A percentile compares a stretch with the other conserved stretches of the same genome.
phyloP scores from a whole-genome alignment of 2,329 filamentous ascomycete species.

The Xylaria sp. region DNA sequence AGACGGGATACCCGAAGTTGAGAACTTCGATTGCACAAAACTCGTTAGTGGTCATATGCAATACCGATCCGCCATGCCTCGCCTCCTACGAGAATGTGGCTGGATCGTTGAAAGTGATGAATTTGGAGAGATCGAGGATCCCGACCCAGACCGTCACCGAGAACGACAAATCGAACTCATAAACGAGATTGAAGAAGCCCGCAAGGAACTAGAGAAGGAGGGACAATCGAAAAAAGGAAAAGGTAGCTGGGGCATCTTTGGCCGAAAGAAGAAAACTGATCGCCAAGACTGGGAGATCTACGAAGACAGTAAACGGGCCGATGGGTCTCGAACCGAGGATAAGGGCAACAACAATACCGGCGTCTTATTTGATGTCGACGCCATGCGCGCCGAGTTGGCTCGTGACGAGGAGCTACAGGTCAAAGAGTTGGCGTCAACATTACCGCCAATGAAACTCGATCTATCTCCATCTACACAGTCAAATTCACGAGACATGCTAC shows the following conservation, averaged over 20 bases:
- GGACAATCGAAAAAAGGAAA: constrained; percentile 70
- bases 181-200: constrained; percentile 94
- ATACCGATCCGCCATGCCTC: constrained; percentile 92
- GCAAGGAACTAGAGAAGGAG: constrained; percentile 84
- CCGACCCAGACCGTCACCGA: constrained; percentile 92
- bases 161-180: constrained; percentile 92
- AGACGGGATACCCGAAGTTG: constrained; percentile 79
- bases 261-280: constrained; percentile 79
- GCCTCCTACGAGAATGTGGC: constrained; percentile 84
- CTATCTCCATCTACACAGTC: constrained; percentile 54
- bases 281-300: constrained; percentile 97
- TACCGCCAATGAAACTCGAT: constrained; percentile 89
- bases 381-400: constrained; percentile 86
- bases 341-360: constrained; percentile 64
- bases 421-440: constrained; percentile 84
- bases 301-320: constrained; percentile 69
- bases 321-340: constrained; percentile 52
- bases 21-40: constrained; percentile 89
- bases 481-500: constrained; percentile 50
- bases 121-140: constrained; percentile 96
- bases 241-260: constrained; percentile 73
- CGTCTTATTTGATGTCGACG: constrained; percentile 94
- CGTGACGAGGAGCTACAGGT: constrained; percentile 71
- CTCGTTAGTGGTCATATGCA: constrained; percentile 94
- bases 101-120: constrained; percentile 94